Base-by-base conservation (phyloP, 495 filamentous ascomycete species). In the Beverwykella pulmonaria region DNA sequence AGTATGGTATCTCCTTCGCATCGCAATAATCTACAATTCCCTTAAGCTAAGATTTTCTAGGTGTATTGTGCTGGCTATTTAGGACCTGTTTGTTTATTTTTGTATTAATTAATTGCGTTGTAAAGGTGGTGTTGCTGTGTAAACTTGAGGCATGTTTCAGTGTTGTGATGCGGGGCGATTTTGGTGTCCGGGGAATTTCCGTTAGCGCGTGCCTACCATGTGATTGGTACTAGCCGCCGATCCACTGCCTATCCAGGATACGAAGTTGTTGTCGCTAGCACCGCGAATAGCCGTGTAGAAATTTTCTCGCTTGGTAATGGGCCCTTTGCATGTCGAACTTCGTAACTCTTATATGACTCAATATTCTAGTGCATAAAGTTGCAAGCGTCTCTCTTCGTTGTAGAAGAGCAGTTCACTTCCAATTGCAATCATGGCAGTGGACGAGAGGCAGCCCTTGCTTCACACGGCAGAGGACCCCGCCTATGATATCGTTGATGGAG, bases 251-350 rank as follows among this genome's bases (percentile, higher is more conserved):
- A 34, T 6, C 12, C 12, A 34, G 32, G 32, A 34, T 34, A 34
- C 6, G 5, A 34, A 6, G 32, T 12, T 34, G 32, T 12, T 34
- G 32, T 34, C 32, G 32, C 32, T 48, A 7, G 4, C 48, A 29
- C 48, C 48, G 48, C 48, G n/a, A 52, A 20, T 52, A 52, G 22
- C 48, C 10, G 48, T 20, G 48, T 25, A 23, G 48, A 52, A 52
- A 23, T 22, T 10, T 44, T 44, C 39, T 9, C 17, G 39, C 30
- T 34, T 34, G 30, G 30, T 34, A 44, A 12, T n/a, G 39, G 5
- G 39, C 39, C 48, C 48, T 52, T 29, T 7, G 48, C 17, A 29
- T 52, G 48, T n/a, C 20, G 6, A 48, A 6, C 44, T 48, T 5
- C 17, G 3, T 19, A 48, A 17, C 5, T 17, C 44, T 48, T 48